Base-by-base conservation (phyloP, 192 early-diverging fungal species). In the Gigaspora rosea region DNA sequence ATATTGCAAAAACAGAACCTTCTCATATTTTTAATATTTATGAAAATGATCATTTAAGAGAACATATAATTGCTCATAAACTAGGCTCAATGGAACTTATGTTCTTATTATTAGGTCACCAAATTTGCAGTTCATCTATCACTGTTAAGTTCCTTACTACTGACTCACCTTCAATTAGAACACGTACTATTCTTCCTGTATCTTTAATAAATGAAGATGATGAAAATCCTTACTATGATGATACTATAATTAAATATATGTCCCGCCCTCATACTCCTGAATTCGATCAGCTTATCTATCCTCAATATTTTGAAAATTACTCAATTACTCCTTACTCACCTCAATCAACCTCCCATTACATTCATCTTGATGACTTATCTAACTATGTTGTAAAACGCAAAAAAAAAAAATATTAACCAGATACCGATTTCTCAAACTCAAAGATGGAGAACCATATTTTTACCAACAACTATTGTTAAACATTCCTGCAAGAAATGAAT, bases 231-330 rank as follows among this genome's bases (percentile, higher is more conserved):
- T 48, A 68, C n/a, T 68, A 68, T 46, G n/a, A n/a, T n/a, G n/a
- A n/a, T n/a, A n/a, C n/a, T n/a, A n/a, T n/a, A n/a, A n/a, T n/a
- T n/a, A n/a, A n/a, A 68, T 48, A 32, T 27, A 20, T 63, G 22
- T 1, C 3, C 20, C 2, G 61, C 11, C 61, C 61, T 64, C 35
- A 33, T 18, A 11, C 22, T 20, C 6, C 6, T 22, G 35, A 68
- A 12, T 68, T 68, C 46, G 36, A 68, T 10, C 35, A 68, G 9
- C 7, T 68, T 8, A 68, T 15, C 12, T 68, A 68, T 7, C 36
- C 18, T 47, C 46, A 68, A 49, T 68, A 48, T 49, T 68, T 49
- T 68, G 15, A 68, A 46, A 49, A 20, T 47, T 68, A 68, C 22
- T 16, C n/a, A n/a, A 68, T 68, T 13, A 41, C 16, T 7, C 20